Conservation (phyloP, 2,329 filamentous ascomycete genomes). For the Aureobasidium sp. region DNA sequence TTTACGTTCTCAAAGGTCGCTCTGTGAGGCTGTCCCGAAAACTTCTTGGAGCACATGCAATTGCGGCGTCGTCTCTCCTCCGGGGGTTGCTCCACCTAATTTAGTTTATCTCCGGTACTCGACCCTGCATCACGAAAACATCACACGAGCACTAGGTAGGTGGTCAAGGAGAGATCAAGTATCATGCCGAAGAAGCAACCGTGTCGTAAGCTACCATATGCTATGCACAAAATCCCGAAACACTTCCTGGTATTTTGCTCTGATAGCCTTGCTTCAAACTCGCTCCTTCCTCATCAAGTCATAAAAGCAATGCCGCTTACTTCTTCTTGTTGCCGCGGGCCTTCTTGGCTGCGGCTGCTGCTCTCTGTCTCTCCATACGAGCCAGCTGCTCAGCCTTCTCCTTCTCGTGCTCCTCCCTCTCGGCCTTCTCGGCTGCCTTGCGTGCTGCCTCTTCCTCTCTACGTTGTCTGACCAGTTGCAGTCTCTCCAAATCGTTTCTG, state of each 20-base stretch:
- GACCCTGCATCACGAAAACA: neutral
- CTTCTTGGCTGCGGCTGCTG: constrained; percentile 33
- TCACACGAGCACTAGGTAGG: neutral
- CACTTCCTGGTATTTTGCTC: neutral
- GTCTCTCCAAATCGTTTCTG: constrained; percentile 75
- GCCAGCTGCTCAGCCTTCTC: constrained; percentile 43
- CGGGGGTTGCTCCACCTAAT: neutral
- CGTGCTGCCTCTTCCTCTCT: constrained; percentile 75
- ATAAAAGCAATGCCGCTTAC: constrained; percentile 3
- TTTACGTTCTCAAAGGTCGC: too few relatives aligned
- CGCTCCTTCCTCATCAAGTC: neutral
- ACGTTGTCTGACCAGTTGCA: constrained; percentile 77
- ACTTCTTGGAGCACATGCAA: constrained; percentile 8
- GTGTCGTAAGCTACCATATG: neutral
- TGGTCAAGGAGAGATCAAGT: neutral
- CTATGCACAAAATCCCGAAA: neutral
- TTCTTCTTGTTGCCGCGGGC: constrained; percentile 39
- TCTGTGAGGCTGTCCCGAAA: neutral
- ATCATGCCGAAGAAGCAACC: neutral
- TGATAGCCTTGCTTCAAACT: neutral
- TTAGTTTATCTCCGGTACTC: neutral
- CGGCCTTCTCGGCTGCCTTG: constrained; percentile 61
- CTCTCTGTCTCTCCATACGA: constrained; percentile 41
- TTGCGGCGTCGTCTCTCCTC: neutral
- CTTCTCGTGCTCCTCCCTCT: constrained; percentile 51